phyloP scores from a whole-genome alignment of 257 asterid genomes.

The Galeopsis tetrahit region DNA sequence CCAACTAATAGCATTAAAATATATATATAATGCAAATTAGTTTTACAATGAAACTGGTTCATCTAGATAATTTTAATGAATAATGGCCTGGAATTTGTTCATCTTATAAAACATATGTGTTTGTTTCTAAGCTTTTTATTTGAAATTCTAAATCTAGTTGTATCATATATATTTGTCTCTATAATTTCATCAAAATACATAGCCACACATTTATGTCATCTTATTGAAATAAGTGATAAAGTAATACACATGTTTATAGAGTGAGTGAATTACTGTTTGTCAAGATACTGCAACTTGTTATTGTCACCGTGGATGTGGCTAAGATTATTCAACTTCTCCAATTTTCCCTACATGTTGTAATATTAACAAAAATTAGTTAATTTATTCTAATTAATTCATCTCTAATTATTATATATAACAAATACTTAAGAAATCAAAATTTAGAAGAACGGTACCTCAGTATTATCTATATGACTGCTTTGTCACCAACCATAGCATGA shows the following conservation, averaged over 20 bases:
- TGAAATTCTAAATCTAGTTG: too few species aligned
- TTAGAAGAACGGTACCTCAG: constrained; percentile 47
- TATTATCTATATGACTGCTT: constrained; percentile 47
- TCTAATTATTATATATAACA: neutral
- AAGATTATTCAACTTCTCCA: constrained; percentile 50
- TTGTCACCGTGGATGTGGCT: constrained; percentile 45
- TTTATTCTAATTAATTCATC: neutral
- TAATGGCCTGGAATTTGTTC: too few species aligned
- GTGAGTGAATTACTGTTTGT: constrained; percentile 51
- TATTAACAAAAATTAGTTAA: neutral
- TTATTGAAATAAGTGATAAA: neutral
- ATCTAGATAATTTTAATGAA: too few species aligned
- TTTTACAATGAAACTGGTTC: too few species aligned
- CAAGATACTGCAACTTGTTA: constrained; percentile 53
- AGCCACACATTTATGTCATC: neutral
- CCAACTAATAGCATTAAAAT: too few species aligned
- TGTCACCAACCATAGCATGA: constrained; percentile 5
- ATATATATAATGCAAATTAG: too few species aligned
- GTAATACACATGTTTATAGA: neutral
- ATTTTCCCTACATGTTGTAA: constrained; percentile 46
- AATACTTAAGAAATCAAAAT: neutral
- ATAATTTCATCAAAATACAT: too few species aligned
- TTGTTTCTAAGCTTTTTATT: too few species aligned
- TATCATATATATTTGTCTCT: neutral
- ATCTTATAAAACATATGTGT: too few species aligned